phyloP scores from a whole-genome alignment of 345 rosid species.

The Melaleuca alternifolia region DNA sequence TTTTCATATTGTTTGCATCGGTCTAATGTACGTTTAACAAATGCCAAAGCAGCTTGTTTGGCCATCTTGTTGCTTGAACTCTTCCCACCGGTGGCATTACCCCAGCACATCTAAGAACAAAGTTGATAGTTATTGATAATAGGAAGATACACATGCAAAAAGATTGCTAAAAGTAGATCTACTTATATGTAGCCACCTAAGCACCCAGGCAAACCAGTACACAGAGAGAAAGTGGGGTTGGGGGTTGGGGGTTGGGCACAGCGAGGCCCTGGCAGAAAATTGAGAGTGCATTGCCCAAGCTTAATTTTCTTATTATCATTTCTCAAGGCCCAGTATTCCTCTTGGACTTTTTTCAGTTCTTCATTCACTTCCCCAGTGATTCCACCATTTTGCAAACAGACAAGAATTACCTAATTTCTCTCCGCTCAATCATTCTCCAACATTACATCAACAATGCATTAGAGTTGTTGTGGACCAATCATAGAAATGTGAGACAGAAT shows the following conservation, averaged over 20 bases:
- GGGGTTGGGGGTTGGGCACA: no score
- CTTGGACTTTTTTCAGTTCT: background rate
- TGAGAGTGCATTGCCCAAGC: no score
- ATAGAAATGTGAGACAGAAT: background rate
- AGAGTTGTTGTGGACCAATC: background rate
- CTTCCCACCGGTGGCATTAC: constrained; percentile 52
- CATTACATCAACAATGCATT: background rate
- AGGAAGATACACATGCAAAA: background rate
- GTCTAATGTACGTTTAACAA: constrained; percentile 66
- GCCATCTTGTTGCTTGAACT: constrained; percentile 68
- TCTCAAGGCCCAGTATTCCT: background rate
- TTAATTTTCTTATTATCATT: no score
- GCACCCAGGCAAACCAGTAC: background rate
- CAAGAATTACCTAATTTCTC: background rate
- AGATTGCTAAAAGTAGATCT: background rate
- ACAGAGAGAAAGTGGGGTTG: background rate
- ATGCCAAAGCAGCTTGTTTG: constrained; percentile 76
- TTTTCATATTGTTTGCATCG: constrained; percentile 65
- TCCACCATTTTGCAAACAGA: background rate
- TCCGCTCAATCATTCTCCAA: background rate
- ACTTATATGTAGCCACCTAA: background rate
- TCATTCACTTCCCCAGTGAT: background rate
- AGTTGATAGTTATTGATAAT: background rate
- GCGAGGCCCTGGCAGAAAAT: background rate
- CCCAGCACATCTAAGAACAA: constrained; percentile 51